Evolutionary conservation across 163 green algal genomes (phyloP), one percentile per base, ranked within the genome.

Genomic region (Trebouxiophyceae sp.): DNA sequence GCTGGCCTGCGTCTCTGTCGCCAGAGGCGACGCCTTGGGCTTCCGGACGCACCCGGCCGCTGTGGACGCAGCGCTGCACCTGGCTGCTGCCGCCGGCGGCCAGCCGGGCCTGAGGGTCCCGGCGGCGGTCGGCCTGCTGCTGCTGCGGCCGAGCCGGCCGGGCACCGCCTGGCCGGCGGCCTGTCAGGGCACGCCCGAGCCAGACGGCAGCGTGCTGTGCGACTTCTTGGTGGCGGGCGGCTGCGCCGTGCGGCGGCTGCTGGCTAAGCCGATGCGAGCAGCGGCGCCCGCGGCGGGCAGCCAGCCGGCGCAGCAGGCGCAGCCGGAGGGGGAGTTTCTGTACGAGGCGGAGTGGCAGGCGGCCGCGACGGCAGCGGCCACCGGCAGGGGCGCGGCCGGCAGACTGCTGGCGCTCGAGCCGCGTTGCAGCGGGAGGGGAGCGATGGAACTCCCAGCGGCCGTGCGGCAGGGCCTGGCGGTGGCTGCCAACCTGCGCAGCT

Each of bases 1-100:
- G n/a, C 33, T 30, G 22, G 33, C 7, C 62, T 62, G 31, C 32
- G 33, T n/a, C n/a, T n/a, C n/a, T n/a, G n/a, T n/a, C n/a, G n/a
- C n/a, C n/a, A n/a, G 39, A n/a, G 39, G 12, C 29, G 46, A 56
- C 54, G 4, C n/a, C 31, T 57, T 47, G 7, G 68, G 62, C 46
- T 87, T 77, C 62, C 60, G 70, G 12, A 22, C 81, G 1, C 81
- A 90, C 56, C 81, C 85, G 4, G 81, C 78, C 0, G 33, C 63
- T 3, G 59, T 85, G 12, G 85, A 91, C 44, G 67, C 55, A 23
- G 33, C 67, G 7, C 69, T 91, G 60, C 85, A 91, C 66, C 69
- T 88, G 20, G 60, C 68, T 33, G 31, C 33, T 27, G 8, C 54
- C 8, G 4, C 30, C 55, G n/a, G 31, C 31, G 23, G 8, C 27